Conservation (phyloP, 2,329 filamentous ascomycete species). For the Hypoxylon sp. region DNA sequence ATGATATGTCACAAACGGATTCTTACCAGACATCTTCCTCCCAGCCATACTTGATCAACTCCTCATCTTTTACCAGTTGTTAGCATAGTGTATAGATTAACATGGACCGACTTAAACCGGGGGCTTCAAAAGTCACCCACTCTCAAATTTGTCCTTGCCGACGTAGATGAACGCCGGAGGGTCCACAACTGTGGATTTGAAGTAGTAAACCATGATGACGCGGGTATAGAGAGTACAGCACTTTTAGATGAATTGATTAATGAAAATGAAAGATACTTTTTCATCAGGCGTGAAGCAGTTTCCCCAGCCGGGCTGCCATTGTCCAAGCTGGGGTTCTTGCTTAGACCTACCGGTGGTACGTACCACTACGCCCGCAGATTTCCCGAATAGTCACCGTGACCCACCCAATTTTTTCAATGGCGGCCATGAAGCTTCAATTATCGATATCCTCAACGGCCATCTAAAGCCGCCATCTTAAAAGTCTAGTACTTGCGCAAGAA, state of each 20-base stretch:
- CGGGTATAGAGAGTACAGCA: not conserved
- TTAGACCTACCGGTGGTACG: constrained; percentile 16
- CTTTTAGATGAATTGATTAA: constrained; percentile 5
- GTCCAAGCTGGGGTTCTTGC: not conserved
- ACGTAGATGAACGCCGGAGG: constrained; percentile 93
- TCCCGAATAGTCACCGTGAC: constrained; percentile 27
- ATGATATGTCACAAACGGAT: not conserved
- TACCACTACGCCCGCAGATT: constrained; percentile 33
- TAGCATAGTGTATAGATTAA: constrained; percentile 24
- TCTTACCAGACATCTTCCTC: constrained; percentile 95
- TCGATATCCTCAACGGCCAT: constrained; percentile 5
- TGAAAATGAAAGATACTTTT: not conserved
- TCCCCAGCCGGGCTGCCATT: constrained; percentile 7
- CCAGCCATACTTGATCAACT: constrained; percentile 93
- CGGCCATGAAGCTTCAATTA: constrained; percentile 21
- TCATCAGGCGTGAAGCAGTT: constrained; percentile 13
- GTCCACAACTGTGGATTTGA: constrained; percentile 85
- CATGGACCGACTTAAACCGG: constrained; percentile 31
- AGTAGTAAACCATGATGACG: constrained; percentile 92
- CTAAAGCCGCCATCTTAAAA: constrained; percentile 10
- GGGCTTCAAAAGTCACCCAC: constrained; percentile 67
- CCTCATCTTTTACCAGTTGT: constrained; percentile 79
- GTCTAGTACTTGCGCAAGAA: not conserved
- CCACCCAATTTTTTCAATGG: constrained; percentile 36
- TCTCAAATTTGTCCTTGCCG: constrained; percentile 99